phyloP scores from a whole-genome alignment of 768 basidiomycete species.

The Lentinus brumalis region DNA sequence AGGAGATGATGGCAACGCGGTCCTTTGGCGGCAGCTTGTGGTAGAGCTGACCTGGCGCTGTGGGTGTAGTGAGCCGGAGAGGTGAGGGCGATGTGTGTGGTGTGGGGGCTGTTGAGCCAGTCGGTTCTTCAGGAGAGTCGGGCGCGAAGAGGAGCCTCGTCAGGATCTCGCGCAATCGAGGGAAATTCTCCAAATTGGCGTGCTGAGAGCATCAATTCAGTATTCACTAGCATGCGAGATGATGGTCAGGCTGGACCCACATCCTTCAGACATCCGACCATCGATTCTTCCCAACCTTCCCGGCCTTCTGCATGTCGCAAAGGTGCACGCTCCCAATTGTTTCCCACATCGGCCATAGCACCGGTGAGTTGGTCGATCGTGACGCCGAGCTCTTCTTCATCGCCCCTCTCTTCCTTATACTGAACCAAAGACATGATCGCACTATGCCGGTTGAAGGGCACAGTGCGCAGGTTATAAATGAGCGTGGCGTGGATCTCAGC shows the following conservation, averaged over 20 bases:
- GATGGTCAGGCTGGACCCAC: slow-evolving; percentile 50
- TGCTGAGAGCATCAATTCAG: slow-evolving; percentile 49
- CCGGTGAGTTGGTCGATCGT: slow-evolving; percentile 62
- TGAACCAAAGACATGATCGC: slow-evolving; percentile 68
- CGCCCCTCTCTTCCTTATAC: slow-evolving; percentile 41
- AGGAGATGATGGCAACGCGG: slow-evolving; percentile 82
- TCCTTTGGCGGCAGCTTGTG: slow-evolving; percentile 70
- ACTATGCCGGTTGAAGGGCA: slow-evolving; percentile 73
- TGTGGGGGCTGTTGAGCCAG: slow-evolving; percentile 48
- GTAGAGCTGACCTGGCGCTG: slow-evolving; percentile 71
- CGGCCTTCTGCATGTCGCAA: slow-evolving; percentile 73
- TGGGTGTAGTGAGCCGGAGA: slow-evolving; percentile 39
- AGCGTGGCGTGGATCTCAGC: slow-evolving; percentile 88
- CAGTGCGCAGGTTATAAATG: slow-evolving; percentile 87
- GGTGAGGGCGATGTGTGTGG: slow-evolving; percentile 49
- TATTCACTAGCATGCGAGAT: background rate
- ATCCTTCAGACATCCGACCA: slow-evolving; percentile 87
- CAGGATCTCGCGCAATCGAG: slow-evolving; percentile 68
- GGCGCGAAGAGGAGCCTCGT: slow-evolving; percentile 75
- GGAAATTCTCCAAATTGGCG: slow-evolving; percentile 71
- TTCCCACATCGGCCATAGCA: slow-evolving; percentile 80
- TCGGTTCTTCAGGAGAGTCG: slow-evolving; percentile 47
- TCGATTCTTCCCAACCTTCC: slow-evolving; percentile 89
- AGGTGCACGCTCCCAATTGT: slow-evolving; percentile 83
- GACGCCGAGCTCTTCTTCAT: slow-evolving; percentile 54